Evolutionary conservation across 2,329 filamentous ascomycete species (phyloP).

Genomic region (Ambrosiella cleistominuta): DNA sequence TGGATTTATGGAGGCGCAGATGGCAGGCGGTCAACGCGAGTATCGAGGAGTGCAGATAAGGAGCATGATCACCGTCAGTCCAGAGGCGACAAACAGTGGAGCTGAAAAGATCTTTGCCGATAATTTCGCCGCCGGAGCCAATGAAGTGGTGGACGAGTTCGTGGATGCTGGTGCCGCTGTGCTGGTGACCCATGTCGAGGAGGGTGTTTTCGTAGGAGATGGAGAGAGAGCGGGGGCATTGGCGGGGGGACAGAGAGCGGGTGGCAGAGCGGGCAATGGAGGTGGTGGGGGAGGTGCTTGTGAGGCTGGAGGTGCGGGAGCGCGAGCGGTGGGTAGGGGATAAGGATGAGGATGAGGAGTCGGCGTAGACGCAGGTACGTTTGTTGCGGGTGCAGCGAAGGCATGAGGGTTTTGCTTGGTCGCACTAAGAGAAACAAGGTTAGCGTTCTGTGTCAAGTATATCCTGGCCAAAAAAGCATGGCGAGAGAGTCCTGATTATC

Average conservation of each 20-base stretch:
- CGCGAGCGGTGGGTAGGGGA: neutral
- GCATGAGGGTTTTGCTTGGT: slow-evolving; percentile 15
- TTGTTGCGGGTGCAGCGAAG: slow-evolving; percentile 15
- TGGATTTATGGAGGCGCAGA: slow-evolving; percentile 13
- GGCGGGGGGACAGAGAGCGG: neutral
- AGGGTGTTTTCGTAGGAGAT: slow-evolving; percentile 9
- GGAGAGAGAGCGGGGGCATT: neutral
- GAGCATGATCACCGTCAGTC: slow-evolving; percentile 8
- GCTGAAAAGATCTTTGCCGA: slow-evolving; percentile 12
- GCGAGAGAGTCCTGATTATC: no score
- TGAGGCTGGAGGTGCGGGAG: neutral
- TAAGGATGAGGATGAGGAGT: neutral
- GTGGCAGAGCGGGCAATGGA: neutral
- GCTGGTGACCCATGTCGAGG: slow-evolving; percentile 6
- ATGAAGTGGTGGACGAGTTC: slow-evolving; percentile 11
- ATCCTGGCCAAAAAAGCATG: neutral
- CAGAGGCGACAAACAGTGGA: slow-evolving; percentile 12
- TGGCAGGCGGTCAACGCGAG: slow-evolving; percentile 17
- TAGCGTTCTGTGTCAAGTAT: neutral
- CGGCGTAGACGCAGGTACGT: slow-evolving; percentile 12
- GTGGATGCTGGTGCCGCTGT: slow-evolving; percentile 6
- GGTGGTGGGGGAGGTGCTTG: neutral
- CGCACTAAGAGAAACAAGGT: slow-evolving; percentile 13
- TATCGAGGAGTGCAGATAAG: slow-evolving; percentile 15
- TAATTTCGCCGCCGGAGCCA: slow-evolving; percentile 13